phyloP scores from a whole-genome alignment of 2,329 filamentous ascomycete genomes.

The Monosporascus ibericus region DNA sequence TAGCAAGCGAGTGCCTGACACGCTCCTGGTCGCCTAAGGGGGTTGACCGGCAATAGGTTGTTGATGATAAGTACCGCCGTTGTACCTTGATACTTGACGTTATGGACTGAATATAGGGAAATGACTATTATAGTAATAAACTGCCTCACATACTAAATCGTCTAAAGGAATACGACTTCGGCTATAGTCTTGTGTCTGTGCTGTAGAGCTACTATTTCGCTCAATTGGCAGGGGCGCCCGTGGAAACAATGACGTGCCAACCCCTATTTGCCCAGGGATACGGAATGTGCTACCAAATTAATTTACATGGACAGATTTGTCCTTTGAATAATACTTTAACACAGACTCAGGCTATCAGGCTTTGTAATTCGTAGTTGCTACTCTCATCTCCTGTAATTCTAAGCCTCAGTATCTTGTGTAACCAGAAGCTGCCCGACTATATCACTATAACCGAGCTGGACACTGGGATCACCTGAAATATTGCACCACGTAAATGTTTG shows the following conservation, averaged over 20 bases:
- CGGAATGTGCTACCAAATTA: too few species aligned
- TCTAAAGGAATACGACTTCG: neutral
- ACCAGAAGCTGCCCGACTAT: too few species aligned
- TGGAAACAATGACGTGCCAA: neutral
- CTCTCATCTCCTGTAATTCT: too few species aligned
- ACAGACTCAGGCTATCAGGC: too few species aligned
- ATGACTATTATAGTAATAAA: neutral
- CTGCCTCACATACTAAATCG: neutral
- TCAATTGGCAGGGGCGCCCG: neutral
- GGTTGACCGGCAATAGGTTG: neutral
- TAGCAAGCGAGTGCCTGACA: neutral
- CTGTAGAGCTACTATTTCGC: too few species aligned
- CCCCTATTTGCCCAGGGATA: neutral
- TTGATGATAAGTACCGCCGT: neutral
- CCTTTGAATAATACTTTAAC: too few species aligned
- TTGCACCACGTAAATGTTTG: neutral
- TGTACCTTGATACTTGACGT: neutral
- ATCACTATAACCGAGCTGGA: too few species aligned
- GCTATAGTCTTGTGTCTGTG: too few species aligned
- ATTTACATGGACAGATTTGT: too few species aligned
- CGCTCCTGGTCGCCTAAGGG: neutral
- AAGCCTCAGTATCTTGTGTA: too few species aligned
- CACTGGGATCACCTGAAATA: too few species aligned
- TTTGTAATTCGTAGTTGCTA: too few species aligned
- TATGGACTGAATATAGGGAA: neutral